Base-by-base conservation (phyloP, 2,329 filamentous ascomycete genomes). In the Drechslera avenae region DNA sequence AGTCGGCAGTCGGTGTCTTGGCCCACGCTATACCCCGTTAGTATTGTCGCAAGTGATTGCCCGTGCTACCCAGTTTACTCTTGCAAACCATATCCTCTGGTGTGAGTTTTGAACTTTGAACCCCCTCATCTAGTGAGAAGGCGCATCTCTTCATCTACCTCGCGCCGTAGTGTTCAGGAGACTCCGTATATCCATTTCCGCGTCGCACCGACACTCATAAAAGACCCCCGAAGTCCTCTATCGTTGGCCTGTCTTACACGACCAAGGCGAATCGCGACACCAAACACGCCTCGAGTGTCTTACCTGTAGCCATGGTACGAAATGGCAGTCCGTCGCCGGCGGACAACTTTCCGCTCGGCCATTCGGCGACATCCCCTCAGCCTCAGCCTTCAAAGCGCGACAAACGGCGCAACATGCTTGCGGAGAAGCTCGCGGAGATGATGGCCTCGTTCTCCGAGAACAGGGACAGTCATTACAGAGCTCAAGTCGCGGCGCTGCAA, bases 401-500 rank as follows among this genome's bases (percentile, higher is more conserved):
- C 77, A 94, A 95, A 75, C 87, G 92, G 70, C 87, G 91, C 56
- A 90, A 90, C 66, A 86, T 87, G 66, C 85, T 97, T 54, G 85
- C 86, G 60, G 91, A 96, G 54, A 87, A 89, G 57, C 83, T 96
- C 5, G 82, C 85, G 33, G 83, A 86, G 48, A 86, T 97, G 74
- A 86, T 87, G 46, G 85, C 88, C 46, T 86, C 86, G 60, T 93
- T 96, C 75, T 84, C 86, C 57, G 84, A 87, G 57, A 91, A 96
- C 68, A 84, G 90, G 59, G 91, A 96, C 73, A 80, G 83, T 56
- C 86, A 91, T 64, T 97, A 96, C 74, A 86, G 92, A 56, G 89
- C 94, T 60, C 91, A 97, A 74, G 83, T 97, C 2, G 88, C 94
- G 66, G 90, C 90, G 60, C 85, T 97, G n/a, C 92, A 97, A 75